These are phyloP conservation scores for Sequoiadendron giganteum DNA, from an alignment of 75 land plant genomes.

Conservation along the genomic window DNA sequence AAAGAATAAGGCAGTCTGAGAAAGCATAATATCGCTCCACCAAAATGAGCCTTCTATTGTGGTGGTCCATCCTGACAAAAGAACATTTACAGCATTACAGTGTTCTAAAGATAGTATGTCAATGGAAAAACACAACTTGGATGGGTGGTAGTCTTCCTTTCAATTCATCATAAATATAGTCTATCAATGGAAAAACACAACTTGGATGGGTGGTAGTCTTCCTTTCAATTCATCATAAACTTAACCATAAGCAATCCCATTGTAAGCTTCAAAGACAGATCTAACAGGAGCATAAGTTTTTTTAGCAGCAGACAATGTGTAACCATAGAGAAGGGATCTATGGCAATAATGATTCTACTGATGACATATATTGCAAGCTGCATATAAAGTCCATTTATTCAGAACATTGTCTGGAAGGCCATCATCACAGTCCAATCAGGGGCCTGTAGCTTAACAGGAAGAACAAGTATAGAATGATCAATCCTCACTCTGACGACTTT, in stretches of 20 bases:
- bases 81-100: neutral
- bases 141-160: too few relatives aligned
- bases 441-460: too few relatives aligned
- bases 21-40: neutral
- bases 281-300: too few relatives aligned
- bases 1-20: neutral
- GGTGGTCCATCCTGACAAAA: neutral
- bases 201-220: neutral
- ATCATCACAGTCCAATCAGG: neutral
- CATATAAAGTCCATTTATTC: neutral
- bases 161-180: neutral
- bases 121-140: neutral
- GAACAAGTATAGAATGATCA: too few relatives aligned
- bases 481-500: too few relatives aligned
- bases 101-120: neutral
- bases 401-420: neutral
- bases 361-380: neutral
- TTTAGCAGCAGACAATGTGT: neutral
- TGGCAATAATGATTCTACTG: neutral
- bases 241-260: too few relatives aligned
- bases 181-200: neutral
- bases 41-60: neutral
- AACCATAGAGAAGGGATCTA: neutral
- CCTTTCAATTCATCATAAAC: neutral
- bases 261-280: too few relatives aligned